Evolutionary conservation across 371 early-diverging fungal genomes (phyloP), one percentile per base, ranked within the genome.

Genomic region (Rhizopus stolonifer): DNA sequence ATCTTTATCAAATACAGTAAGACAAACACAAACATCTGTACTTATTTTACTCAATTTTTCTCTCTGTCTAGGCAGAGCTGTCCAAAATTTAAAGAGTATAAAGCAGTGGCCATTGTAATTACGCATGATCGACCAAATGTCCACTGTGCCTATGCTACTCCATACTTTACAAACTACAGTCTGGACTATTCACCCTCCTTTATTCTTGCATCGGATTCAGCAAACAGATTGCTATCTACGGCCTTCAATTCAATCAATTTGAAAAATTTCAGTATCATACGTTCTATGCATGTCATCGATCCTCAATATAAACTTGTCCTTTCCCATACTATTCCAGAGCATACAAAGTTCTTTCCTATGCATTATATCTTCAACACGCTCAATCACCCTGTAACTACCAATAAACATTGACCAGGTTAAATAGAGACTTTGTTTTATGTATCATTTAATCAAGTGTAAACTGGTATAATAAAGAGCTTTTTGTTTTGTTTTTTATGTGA

Each of bases 1-100:
- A 63, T 36, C 26, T 58, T 7, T n/a, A 3, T 4, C 58, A 55
- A 2, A 64, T 64, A 42, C 31, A 64, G 64, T 58, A 58, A 43
- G 47, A 48, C 36, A 18, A n/a, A 34, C 14, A 15, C 13, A 21
- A 15, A 11, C 15, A 38, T 21, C n/a, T 7, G 23, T 1, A 44
- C 36, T 8, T 43, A 17, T n/a, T 15, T 31, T 17, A 18, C 10
- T 29, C 10, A 29, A 7, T 4, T 17, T 26, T 17, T 9, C 17
- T 9, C 10, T 4, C 21, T 42, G 14, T 1, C 40, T 36, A 60
- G 61, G n/a, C 22, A 51, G 14, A 23, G 32, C 26, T 58, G 19
- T 21, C 14, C 33, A 4, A 19, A 46, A 1, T 51, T 64, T 15
- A 24, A 50, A 24, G 21, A 56, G 38, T 10, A 15, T 10, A 38